phyloP scores from a whole-genome alignment of 2,329 filamentous ascomycete species.

The Penicillium sclerotigenum region DNA sequence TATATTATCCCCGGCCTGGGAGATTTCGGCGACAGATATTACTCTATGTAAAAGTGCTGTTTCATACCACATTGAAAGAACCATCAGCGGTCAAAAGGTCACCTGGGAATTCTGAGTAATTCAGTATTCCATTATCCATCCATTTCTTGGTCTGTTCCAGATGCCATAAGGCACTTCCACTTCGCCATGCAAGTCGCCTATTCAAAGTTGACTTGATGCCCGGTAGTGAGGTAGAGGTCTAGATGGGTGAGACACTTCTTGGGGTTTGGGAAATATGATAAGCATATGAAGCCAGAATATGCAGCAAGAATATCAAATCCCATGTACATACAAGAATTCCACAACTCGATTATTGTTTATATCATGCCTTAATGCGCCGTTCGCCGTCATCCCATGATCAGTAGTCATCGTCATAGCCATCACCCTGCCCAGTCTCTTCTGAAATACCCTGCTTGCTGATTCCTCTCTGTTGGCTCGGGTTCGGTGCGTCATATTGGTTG shows the following conservation, averaged over 20 bases:
- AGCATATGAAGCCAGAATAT: not conserved
- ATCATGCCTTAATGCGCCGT: slow-evolving; percentile 21
- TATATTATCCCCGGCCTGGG: slow-evolving; percentile 93
- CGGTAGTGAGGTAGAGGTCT: not conserved
- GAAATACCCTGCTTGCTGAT: slow-evolving; percentile 20
- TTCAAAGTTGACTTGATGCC: not conserved
- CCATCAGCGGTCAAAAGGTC: not conserved
- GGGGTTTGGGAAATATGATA: not conserved
- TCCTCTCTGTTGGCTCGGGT: slow-evolving; percentile 12
- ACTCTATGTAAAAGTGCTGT: slow-evolving; percentile 65
- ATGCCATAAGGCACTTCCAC: not conserved
- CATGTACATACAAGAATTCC: slow-evolving; percentile 11
- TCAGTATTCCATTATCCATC: not conserved
- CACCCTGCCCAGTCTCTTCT: slow-evolving; percentile 15
- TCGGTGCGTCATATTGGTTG: slow-evolving; percentile 32
- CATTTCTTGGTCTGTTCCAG: not conserved
- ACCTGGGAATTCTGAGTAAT: slow-evolving; percentile 1
- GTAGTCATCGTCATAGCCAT: slow-evolving; percentile 34
- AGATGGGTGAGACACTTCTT: slow-evolving; percentile 3
- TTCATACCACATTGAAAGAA: slow-evolving; percentile 1
- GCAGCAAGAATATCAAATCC: slow-evolving; percentile 1
- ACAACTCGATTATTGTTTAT: slow-evolving; percentile 10
- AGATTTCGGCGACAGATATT: slow-evolving; percentile 94
- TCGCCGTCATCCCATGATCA: slow-evolving; percentile 21
- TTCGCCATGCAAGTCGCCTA: slow-evolving; percentile 1